Evolutionary conservation across 1,284 basidiomycete species (phyloP).

Genomic region (Trichosporon faecale): DNA sequence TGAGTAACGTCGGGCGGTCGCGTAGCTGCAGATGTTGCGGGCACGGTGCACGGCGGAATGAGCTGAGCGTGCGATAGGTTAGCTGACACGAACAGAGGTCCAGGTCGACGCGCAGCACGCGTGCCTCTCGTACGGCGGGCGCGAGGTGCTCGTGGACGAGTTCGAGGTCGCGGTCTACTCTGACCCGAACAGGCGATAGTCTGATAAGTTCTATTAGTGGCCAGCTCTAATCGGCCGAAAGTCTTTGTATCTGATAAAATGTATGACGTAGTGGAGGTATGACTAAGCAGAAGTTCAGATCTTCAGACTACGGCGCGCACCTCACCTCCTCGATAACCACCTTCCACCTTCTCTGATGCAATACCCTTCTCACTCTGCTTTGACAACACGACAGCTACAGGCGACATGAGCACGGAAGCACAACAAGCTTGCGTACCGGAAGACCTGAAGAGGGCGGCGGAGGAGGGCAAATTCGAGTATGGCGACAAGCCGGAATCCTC

Average conservation of each 20-base stretch:
- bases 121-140: not conserved
- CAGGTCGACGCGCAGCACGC: not conserved
- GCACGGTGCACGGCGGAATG: too few species aligned
- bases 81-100: slow-evolving; percentile 4
- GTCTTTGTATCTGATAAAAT: not conserved
- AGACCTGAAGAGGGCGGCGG: not conserved
- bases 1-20: too few species aligned
- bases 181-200: not conserved
- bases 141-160: not conserved
- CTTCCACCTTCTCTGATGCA: not conserved
- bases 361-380: too few species aligned
- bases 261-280: slow-evolving; percentile 10
- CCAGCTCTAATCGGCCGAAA: not conserved
- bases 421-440: not conserved
- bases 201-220: not conserved
- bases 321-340: not conserved
- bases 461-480: not conserved
- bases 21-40: too few species aligned
- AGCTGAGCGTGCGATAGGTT: not conserved
- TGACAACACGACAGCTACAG: too few species aligned
- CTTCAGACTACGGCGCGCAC: not conserved
- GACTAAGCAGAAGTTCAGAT: not conserved
- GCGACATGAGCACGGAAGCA: not conserved
- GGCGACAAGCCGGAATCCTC: slow-evolving; percentile 30
- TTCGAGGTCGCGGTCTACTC: slow-evolving; percentile 5